Percentiles rank a stretch among this genome's conserved stretches.
phyloP scores from a whole-genome alignment of 768 basidiomycete species.

The Termitomyces sp. region DNA sequence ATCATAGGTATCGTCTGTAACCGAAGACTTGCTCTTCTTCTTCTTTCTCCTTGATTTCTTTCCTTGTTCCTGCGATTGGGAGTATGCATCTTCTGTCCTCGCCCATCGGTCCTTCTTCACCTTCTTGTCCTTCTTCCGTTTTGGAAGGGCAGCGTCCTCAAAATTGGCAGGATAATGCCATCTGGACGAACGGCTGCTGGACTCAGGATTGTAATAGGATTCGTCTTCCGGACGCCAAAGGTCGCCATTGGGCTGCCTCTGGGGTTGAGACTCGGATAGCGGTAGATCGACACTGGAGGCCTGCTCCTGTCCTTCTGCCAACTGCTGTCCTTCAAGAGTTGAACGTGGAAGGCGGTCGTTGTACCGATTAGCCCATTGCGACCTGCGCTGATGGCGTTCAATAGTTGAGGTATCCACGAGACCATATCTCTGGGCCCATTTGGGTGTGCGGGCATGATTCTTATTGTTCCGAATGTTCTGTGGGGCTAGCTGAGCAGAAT shows the following conservation, averaged over 20 bases:
- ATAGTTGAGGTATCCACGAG: conserved; percentile 80
- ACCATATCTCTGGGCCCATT: conserved; percentile 90
- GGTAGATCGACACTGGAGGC: conserved; percentile 38
- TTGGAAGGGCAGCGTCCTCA: conserved; percentile 45
- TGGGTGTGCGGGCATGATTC: conserved; percentile 87
- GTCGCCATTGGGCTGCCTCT: conserved; percentile 42
- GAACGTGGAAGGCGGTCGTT: conserved; percentile 74
- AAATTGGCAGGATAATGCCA: conserved; percentile 90
- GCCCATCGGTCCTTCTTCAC: conserved; percentile 88
- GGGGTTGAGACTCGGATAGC: conserved; percentile 26
- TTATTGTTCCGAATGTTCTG: conserved; percentile 97
- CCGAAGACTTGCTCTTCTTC: conserved; percentile 49
- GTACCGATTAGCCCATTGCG: conserved; percentile 85
- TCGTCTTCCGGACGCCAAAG: conserved; percentile 79
- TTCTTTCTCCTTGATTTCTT: conserved; percentile 70
- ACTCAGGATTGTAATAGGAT: conserved; percentile 54
- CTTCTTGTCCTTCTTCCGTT: conserved; percentile 61
- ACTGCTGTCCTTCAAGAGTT: conserved; percentile 61
- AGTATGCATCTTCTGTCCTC: conserved; percentile 81
- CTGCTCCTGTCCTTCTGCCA: conserved; percentile 76
- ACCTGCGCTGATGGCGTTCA: conserved; percentile 72
- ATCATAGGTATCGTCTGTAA: conserved; percentile 29
- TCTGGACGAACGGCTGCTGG: conserved; percentile 44
- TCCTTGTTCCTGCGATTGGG: conserved; percentile 42
- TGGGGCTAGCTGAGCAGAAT: conserved; percentile 2